A percentile compares a stretch with the other conserved stretches of the same genome.
phyloP scores from a whole-genome alignment of 306 rosid species.

The Prunus mume region DNA sequence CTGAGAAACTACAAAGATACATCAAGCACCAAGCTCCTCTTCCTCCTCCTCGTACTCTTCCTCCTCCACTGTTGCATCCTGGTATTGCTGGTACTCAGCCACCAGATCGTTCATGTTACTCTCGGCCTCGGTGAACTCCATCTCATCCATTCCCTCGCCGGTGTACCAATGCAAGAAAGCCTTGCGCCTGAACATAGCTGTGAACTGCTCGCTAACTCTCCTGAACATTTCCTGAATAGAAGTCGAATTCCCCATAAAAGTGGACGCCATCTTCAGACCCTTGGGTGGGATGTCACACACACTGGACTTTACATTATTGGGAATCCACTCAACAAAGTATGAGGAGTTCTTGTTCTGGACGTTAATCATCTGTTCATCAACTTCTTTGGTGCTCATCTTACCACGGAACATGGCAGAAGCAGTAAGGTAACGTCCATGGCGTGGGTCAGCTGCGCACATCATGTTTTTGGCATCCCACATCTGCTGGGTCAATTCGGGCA shows the following conservation, averaged over 20 bases:
- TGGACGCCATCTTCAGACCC: constrained; percentile 73
- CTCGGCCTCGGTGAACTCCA: constrained; percentile 95
- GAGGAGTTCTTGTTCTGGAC: constrained; percentile 90
- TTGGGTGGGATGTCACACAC: constrained; percentile 86
- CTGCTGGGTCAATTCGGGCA: constrained; percentile 52
- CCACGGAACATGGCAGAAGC: constrained; percentile 93
- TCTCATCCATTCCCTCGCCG: constrained; percentile 92
- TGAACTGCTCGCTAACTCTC: constrained; percentile 91
- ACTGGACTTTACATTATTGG: constrained; percentile 80
- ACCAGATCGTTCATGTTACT: constrained; percentile 86
- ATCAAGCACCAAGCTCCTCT: constrained; percentile 55
- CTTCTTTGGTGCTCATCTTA: constrained; percentile 91
- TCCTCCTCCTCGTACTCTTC: constrained; percentile 56
- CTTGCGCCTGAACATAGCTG: constrained; percentile 86
- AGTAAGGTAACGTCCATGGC: constrained; percentile 79
- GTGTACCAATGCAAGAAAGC: constrained; percentile 82
- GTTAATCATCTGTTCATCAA: constrained; percentile 81
- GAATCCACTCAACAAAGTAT: constrained; percentile 82
- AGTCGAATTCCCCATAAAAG: constrained; percentile 77
- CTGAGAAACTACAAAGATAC: constrained; percentile 12
- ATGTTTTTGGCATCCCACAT: constrained; percentile 66
- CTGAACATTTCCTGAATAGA: constrained; percentile 90
- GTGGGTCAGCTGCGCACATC: constrained; percentile 94
- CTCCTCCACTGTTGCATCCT: constrained; percentile 65
- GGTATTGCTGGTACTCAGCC: constrained; percentile 90